Evolutionary conservation across 441 rosid genomes (phyloP).

Genomic region (Omphalea diandra): DNA sequence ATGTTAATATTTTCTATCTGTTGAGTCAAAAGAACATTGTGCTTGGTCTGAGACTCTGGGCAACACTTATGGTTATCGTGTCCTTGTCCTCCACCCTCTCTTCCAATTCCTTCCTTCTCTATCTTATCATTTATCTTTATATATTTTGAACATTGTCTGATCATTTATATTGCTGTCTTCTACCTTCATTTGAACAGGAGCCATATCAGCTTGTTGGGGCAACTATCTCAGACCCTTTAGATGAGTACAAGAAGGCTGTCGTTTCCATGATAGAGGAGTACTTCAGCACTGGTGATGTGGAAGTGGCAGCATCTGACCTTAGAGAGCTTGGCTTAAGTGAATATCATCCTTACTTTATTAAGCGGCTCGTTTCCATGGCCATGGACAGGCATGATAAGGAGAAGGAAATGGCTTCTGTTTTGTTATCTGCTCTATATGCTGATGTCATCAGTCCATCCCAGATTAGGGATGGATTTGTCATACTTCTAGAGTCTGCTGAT

Average conservation of each 20-base stretch:
- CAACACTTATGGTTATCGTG: neutral
- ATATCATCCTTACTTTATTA: constrained; percentile 91
- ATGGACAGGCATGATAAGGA: constrained; percentile 99
- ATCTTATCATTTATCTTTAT: neutral
- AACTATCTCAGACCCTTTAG: constrained; percentile 84
- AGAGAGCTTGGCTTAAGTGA: constrained; percentile 88
- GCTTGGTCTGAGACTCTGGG: neutral
- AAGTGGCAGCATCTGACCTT: constrained; percentile 85
- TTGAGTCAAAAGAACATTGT: neutral
- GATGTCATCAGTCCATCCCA: constrained; percentile 88
- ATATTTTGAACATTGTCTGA: neutral
- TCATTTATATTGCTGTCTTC: neutral
- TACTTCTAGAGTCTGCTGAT: constrained; percentile 95
- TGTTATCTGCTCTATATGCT: constrained; percentile 86
- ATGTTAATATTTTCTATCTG: neutral
- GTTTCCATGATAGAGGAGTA: constrained; percentile 84
- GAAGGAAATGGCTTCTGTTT: constrained; percentile 99
- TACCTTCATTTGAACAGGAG: constrained; percentile 45
- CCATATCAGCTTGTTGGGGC: constrained; percentile 89
- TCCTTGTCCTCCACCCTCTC: no score
- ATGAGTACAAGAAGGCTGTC: constrained; percentile 93
- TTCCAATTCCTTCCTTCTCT: neutral
- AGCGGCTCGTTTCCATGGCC: constrained; percentile 93
- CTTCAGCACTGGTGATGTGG: constrained; percentile 88
- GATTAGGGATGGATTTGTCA: constrained; percentile 93